Evolutionary conservation across 169 alveolate genomes (phyloP).

Genomic region (Cryptosporidium tyzzeri): DNA sequence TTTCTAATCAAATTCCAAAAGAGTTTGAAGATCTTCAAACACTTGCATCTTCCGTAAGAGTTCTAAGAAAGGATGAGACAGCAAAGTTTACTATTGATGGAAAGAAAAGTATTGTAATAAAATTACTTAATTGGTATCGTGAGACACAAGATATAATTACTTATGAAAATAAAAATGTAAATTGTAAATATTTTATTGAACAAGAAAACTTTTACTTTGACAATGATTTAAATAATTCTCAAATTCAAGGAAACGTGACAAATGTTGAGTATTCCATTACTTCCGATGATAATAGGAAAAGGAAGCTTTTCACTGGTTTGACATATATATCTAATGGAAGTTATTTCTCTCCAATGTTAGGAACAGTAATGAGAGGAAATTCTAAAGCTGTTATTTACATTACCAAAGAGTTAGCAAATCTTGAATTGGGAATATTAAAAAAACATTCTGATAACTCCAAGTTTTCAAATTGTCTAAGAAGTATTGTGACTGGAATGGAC

Average conservation of each 20-base stretch:
- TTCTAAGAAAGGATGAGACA: constrained; percentile 48
- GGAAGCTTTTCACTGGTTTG: constrained; percentile 11
- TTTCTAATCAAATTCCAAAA: constrained; percentile 11
- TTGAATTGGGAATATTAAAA: constrained; percentile 2
- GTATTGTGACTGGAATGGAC: constrained; percentile 16
- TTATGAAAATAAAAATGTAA: background rate
- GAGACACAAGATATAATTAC: background rate
- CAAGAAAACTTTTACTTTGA: background rate
- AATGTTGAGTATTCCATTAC: constrained; percentile 38
- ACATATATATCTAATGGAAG: constrained; percentile 7
- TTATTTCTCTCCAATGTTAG: constrained; percentile 25
- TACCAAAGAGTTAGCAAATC: constrained; percentile 7
- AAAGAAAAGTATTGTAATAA: constrained; percentile 1
- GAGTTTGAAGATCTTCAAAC: constrained; percentile 31
- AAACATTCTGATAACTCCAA: constrained; percentile 24
- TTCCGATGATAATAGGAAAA: constrained; percentile 37
- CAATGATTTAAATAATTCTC: too few species aligned
- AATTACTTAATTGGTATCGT: constrained; percentile 56
- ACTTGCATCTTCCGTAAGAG: constrained; percentile 58
- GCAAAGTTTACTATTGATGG: constrained; percentile 4
- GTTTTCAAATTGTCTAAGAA: constrained; percentile 13
- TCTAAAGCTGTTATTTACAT: constrained; percentile 16
- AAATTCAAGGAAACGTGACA: background rate
- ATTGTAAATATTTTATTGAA: constrained; percentile 14
- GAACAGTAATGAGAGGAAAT: constrained; percentile 15